Percentiles rank a stretch among this genome's conserved stretches.
phyloP scores from a whole-genome alignment of 75 land plant species.

The Cupressus sempervirens region DNA sequence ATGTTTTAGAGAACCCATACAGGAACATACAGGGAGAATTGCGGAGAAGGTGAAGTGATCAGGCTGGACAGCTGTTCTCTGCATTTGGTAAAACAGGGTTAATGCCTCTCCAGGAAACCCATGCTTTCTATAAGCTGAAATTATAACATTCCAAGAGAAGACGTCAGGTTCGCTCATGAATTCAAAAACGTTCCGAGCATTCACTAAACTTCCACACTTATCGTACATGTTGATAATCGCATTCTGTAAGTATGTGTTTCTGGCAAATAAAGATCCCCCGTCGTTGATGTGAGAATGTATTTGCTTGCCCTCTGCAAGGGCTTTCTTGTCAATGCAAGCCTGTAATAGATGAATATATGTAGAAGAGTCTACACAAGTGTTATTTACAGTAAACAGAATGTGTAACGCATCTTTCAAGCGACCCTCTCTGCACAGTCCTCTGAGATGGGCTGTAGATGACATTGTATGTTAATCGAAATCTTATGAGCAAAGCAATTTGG shows the following conservation, averaged over 20 bases:
- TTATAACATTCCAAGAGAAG: too few relatives aligned
- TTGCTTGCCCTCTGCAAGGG: too few relatives aligned
- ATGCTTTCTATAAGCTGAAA: too few relatives aligned
- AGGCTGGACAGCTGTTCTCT: conserved; percentile 12
- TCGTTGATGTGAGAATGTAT: too few relatives aligned
- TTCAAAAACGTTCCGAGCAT: neutral
- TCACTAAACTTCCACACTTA: neutral
- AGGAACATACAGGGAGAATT: conserved; percentile 32
- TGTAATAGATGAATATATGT: too few relatives aligned
- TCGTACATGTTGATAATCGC: neutral
- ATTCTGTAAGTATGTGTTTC: neutral
- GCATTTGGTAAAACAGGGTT: neutral
- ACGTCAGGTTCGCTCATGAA: neutral
- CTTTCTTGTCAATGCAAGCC: too few relatives aligned
- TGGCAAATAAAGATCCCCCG: neutral
- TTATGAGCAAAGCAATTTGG: too few relatives aligned
- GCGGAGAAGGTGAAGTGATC: conserved; percentile 25
- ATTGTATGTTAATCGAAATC: neutral
- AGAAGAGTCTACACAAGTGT: neutral
- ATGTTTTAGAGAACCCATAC: conserved; percentile 20
- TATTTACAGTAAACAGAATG: neutral
- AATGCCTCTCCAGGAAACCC: too few relatives aligned
- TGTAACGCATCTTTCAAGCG: neutral
- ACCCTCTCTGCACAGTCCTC: neutral
- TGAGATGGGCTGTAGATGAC: neutral